Conservation (phyloP, 176 grass and related monocot genomes). For the Aegilops umbellulata region DNA sequence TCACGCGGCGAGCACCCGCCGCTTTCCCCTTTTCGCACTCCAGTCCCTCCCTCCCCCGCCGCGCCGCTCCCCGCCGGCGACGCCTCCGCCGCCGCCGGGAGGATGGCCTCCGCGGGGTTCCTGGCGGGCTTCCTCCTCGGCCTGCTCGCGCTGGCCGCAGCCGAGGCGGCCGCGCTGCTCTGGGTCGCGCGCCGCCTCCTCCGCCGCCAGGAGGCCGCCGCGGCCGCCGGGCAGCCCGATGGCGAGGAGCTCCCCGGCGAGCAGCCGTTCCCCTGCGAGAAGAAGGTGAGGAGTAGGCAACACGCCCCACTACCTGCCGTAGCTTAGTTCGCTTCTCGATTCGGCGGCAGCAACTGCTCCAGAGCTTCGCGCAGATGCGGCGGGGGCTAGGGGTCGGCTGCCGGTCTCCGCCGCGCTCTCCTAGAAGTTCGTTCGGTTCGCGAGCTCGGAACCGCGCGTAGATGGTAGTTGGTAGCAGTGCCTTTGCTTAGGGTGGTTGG, state of each 20-base stretch:
- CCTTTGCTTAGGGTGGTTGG: background rate
- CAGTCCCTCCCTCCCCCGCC: background rate
- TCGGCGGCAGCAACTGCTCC: background rate
- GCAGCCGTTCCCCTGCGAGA: conserved; percentile 37
- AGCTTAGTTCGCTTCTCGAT: background rate
- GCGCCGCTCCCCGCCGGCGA: background rate
- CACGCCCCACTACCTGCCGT: background rate
- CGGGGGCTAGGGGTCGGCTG: background rate
- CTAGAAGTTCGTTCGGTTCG: too few relatives aligned
- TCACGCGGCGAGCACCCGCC: conserved; percentile 21
- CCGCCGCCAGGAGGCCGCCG: background rate
- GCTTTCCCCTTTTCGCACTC: conserved; percentile 13
- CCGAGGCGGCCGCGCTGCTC: conserved; percentile 47
- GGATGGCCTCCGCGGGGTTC: conserved; percentile 41
- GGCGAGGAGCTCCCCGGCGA: conserved; percentile 57
- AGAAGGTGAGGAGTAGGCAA: conserved; percentile 46
- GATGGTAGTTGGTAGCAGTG: too few relatives aligned
- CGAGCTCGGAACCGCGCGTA: too few relatives aligned
- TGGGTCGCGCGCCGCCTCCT: conserved; percentile 43
- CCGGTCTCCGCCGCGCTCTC: too few relatives aligned
- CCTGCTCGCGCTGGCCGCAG: conserved; percentile 36
- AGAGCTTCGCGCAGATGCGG: background rate
- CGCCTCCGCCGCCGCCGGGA: background rate
- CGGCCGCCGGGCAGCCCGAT: too few relatives aligned
- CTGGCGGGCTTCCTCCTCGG: conserved; percentile 64